Percentiles rank a stretch among this genome's conserved stretches.
Evolutionary conservation across 805 yeast species (phyloP).

Genomic region (Candida chilensis): DNA sequence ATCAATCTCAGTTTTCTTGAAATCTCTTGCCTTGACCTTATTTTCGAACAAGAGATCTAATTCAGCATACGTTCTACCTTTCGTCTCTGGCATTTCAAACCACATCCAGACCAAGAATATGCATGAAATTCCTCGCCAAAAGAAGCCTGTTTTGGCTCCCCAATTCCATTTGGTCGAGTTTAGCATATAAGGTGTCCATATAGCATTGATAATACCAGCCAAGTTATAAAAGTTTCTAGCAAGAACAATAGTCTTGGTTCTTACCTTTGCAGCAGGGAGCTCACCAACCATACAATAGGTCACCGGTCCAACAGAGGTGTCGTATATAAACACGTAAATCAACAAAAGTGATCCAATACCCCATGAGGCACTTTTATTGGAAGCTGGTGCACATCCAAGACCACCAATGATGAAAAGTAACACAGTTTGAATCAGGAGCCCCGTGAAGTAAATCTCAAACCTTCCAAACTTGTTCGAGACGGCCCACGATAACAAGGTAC

Average conservation of each 20-base stretch:
- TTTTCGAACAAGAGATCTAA: conserved; percentile 24
- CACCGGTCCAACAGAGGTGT: conserved; percentile 33
- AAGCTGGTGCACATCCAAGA: conserved; percentile 15
- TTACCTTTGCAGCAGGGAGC: conserved; percentile 27
- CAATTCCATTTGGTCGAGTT: conserved; percentile 11
- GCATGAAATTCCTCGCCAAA: conserved; percentile 11
- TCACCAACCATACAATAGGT: conserved; percentile 30
- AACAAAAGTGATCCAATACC: conserved; percentile 37
- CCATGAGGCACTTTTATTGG: conserved; percentile 21
- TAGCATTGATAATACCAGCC: conserved; percentile 9
- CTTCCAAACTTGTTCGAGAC: conserved; percentile 29
- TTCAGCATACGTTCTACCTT: conserved; percentile 30
- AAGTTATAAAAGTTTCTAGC: conserved; percentile 26
- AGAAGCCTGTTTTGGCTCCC: conserved; percentile 13
- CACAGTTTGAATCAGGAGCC: conserved; percentile 20
- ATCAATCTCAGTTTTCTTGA: conserved; percentile 22
- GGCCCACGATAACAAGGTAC: conserved; percentile 37
- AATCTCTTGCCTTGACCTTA: conserved; percentile 25
- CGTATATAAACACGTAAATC: conserved; percentile 35
- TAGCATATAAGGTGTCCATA: conserved; percentile 10
- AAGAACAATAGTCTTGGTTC: conserved; percentile 30
- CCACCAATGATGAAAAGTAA: conserved; percentile 34
- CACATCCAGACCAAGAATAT: conserved; percentile 21
- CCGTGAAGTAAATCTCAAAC: conserved; percentile 25
- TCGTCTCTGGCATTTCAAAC: conserved; percentile 34